Percentiles rank a stretch among this genome's conserved stretches.
phyloP scores from a whole-genome alignment of 495 filamentous ascomycete genomes.

The Hypoxylon fuscum region DNA sequence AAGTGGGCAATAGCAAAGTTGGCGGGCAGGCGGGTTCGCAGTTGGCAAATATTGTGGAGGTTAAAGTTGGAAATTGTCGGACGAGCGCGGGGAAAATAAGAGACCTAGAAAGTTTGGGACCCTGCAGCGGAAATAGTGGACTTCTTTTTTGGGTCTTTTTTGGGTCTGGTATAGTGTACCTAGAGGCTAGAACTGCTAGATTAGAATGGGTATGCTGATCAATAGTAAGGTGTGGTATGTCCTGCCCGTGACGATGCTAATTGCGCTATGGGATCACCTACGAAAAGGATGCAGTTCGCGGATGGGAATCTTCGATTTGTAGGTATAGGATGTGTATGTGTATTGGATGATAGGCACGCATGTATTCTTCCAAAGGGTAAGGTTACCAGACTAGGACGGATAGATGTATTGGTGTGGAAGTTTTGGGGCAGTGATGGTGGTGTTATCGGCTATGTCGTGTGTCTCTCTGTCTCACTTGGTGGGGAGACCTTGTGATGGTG shows the following conservation, averaged over 20 bases:
- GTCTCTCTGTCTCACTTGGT: constrained; percentile 36
- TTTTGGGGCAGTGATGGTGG: constrained; percentile 15
- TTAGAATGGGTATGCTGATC: constrained; percentile 36
- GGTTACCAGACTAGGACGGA: background rate
- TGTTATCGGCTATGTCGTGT: constrained; percentile 38
- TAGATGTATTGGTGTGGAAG: constrained; percentile 9
- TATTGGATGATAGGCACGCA: no score
- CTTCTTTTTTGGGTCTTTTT: background rate
- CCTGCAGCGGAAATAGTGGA: constrained; percentile 39
- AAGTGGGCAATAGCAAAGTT: constrained; percentile 1
- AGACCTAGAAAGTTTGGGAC: constrained; percentile 13
- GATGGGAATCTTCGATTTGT: constrained; percentile 25
- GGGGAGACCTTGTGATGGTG: constrained; percentile 36
- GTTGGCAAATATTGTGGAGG: constrained; percentile 36
- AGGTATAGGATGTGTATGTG: constrained; percentile 16
- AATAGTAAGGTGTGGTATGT: no score
- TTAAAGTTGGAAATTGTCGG: constrained; percentile 33
- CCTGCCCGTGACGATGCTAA: constrained; percentile 21
- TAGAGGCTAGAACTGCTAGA: background rate
- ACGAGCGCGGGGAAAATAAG: constrained; percentile 34
- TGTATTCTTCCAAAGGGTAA: no score
- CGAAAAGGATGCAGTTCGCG: constrained; percentile 5
- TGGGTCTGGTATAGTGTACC: background rate
- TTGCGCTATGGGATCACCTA: constrained; percentile 1
- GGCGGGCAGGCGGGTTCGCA: no score